Evolutionary conservation across 2,329 filamentous ascomycete species (phyloP).

Genomic region (Xylaria sp.): DNA sequence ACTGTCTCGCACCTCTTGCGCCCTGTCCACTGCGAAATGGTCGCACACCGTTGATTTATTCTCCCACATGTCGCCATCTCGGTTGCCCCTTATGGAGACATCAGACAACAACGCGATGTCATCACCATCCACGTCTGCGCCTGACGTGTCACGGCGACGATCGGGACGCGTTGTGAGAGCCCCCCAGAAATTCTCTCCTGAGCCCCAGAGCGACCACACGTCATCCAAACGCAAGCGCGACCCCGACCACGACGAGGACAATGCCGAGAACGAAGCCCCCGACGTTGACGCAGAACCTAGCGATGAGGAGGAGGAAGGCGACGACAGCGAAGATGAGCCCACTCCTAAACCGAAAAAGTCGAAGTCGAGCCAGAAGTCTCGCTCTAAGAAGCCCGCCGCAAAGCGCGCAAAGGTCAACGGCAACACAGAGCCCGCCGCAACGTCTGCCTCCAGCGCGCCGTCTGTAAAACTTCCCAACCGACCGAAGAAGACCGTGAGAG

Average conservation of each 20-base stretch:
- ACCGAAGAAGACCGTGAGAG: conserved; percentile 59
- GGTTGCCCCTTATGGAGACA: conserved; percentile 54
- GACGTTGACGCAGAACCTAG: conserved; percentile 44
- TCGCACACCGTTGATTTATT: conserved; percentile 30
- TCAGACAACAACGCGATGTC: conserved; percentile 59
- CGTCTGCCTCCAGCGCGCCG: conserved; percentile 42
- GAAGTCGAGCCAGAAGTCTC: conserved; percentile 48
- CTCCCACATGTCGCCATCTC: conserved; percentile 44
- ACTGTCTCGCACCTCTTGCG: conserved; percentile 7
- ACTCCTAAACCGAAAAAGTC: conserved; percentile 42
- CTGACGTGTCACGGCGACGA: conserved; percentile 59
- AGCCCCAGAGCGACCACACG: conserved; percentile 43
- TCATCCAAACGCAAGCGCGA: conserved; percentile 62
- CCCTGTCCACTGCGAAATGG: conserved; percentile 23
- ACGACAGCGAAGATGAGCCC: conserved; percentile 50
- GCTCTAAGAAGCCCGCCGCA: conserved; percentile 58
- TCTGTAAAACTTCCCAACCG: conserved; percentile 49
- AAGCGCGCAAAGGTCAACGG: conserved; percentile 70
- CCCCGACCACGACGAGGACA: conserved; percentile 49
- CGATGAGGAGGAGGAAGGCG: conserved; percentile 48
- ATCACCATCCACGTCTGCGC: conserved; percentile 51
- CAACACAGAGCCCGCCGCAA: conserved; percentile 41
- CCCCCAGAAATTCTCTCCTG: conserved; percentile 62
- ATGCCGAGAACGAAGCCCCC: conserved; percentile 42
- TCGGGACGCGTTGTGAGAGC: conserved; percentile 69